phyloP scores from a whole-genome alignment of 176 grass and related monocot species.

The Cenchrus fungigraminus region DNA sequence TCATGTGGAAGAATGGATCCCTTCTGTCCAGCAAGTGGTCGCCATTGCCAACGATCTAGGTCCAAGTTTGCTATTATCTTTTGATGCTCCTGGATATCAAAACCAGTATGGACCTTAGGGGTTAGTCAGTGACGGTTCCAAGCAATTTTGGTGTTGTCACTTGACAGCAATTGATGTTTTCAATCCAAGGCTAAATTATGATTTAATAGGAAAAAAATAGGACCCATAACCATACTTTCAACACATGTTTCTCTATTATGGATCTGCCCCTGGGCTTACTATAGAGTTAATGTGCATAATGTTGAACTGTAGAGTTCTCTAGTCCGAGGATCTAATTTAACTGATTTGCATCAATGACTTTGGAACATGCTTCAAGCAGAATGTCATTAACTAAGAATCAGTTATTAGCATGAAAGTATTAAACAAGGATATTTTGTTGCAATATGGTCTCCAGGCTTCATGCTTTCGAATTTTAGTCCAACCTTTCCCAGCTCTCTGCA shows the following conservation, averaged over 20 bases:
- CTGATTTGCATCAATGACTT: neutral
- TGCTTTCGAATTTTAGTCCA: neutral
- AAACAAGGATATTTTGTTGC: neutral
- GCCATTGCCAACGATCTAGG: slow-evolving; percentile 80
- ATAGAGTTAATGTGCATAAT: neutral
- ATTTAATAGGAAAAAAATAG: neutral
- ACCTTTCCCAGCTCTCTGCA: neutral
- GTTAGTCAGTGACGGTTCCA: neutral
- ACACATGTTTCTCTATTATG: neutral
- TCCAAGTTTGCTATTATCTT: slow-evolving; percentile 35
- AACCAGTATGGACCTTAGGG: neutral
- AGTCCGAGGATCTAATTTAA: slow-evolving; percentile 9
- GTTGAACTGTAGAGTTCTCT: neutral
- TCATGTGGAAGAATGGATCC: slow-evolving; percentile 83
- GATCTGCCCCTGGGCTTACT: neutral
- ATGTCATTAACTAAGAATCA: neutral
- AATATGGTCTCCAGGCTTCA: neutral
- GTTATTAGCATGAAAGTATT: neutral
- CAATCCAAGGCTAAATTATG: neutral
- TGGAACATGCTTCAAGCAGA: neutral
- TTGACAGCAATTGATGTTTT: neutral
- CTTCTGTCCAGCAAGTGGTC: slow-evolving; percentile 64
- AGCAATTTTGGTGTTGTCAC: neutral
- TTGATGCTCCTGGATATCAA: slow-evolving; percentile 21
- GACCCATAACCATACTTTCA: neutral